Evolutionary conservation across 2,329 filamentous ascomycete genomes (phyloP).

Genomic region (Paecilomyces niveus): DNA sequence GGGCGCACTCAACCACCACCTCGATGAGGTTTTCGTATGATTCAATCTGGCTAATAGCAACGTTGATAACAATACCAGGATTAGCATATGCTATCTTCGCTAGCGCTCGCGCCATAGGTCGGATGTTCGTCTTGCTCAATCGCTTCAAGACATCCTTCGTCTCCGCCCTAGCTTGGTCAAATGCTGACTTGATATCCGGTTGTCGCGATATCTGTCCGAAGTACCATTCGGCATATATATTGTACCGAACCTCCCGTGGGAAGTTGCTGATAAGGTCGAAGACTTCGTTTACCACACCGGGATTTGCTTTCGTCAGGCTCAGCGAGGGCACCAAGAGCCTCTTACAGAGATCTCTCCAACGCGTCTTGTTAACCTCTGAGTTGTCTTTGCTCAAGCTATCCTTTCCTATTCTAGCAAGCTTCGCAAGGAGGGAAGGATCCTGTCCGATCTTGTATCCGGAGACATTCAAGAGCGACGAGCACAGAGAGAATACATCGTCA

Average conservation of each 20-base stretch:
- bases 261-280: slow-evolving; percentile 77
- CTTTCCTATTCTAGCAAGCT: slow-evolving; percentile 76
- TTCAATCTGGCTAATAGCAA: slow-evolving; percentile 84
- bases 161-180: slow-evolving; percentile 67
- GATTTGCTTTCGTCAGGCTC: slow-evolving; percentile 78
- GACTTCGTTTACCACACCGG: slow-evolving; percentile 75
- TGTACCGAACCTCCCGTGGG: slow-evolving; percentile 69
- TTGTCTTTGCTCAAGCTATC: slow-evolving; percentile 64
- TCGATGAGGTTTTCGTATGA: slow-evolving; percentile 93
- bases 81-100: slow-evolving; percentile 90
- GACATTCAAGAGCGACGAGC: slow-evolving; percentile 73
- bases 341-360: slow-evolving; percentile 81
- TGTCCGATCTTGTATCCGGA: slow-evolving; percentile 85
- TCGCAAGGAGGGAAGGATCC: slow-evolving; percentile 69
- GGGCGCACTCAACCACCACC: slow-evolving; percentile 86
- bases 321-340: slow-evolving; percentile 81
- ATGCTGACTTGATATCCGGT: slow-evolving; percentile 71
- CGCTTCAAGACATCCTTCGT: slow-evolving; percentile 83
- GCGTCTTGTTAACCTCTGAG: slow-evolving; percentile 61
- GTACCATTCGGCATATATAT: slow-evolving; percentile 91
- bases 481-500: slow-evolving; percentile 84
- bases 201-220: slow-evolving; percentile 68
- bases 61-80: slow-evolving; percentile 83
- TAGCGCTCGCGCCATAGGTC: slow-evolving; percentile 76
- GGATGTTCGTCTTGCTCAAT: slow-evolving; percentile 78